Evolutionary conservation across 1,139 yeast genomes (phyloP).

Genomic region (Kodamaea arcana): DNA sequence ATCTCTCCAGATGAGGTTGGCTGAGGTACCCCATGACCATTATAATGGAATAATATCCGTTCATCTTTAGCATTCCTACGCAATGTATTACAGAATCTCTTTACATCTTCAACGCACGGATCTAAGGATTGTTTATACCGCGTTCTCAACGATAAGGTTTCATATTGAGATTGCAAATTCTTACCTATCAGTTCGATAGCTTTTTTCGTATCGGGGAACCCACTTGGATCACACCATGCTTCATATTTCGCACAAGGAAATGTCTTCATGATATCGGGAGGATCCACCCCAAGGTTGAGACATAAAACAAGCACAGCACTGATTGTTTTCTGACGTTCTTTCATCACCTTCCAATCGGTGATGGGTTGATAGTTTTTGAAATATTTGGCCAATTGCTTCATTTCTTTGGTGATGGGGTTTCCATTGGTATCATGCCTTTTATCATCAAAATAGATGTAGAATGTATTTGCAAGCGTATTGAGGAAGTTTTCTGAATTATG

Average conservation of each 20-base stretch:
- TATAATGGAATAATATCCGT: conserved; percentile 86
- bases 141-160: conserved; percentile 80
- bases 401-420: conserved; percentile 64
- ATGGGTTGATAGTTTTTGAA: conserved; percentile 61
- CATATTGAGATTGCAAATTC: conserved; percentile 82
- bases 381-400: conserved; percentile 42
- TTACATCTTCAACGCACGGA: conserved; percentile 94
- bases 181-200: conserved; percentile 92
- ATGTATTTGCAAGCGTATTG: conserved; percentile 61
- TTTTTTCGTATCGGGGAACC: conserved; percentile 81
- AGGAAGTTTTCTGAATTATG: conserved; percentile 61
- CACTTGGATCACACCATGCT: conserved; percentile 89
- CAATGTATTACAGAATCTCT: conserved; percentile 83
- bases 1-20: conserved; percentile 98
- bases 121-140: conserved; percentile 88
- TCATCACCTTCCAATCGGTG: conserved; percentile 86
- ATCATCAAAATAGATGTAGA: conserved; percentile 79
- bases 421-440: conserved; percentile 91
- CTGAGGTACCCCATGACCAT: conserved; percentile 98
- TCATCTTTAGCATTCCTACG: conserved; percentile 90
- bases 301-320: conserved; percentile 90
- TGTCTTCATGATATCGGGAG: conserved; percentile 92
- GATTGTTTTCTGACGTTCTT: conserved; percentile 90
- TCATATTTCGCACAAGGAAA: conserved; percentile 92
- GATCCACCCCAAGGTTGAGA: conserved; percentile 90